Base-by-base conservation (phyloP, 2,329 filamentous ascomycete species). In the Parastagonospora avenae region DNA sequence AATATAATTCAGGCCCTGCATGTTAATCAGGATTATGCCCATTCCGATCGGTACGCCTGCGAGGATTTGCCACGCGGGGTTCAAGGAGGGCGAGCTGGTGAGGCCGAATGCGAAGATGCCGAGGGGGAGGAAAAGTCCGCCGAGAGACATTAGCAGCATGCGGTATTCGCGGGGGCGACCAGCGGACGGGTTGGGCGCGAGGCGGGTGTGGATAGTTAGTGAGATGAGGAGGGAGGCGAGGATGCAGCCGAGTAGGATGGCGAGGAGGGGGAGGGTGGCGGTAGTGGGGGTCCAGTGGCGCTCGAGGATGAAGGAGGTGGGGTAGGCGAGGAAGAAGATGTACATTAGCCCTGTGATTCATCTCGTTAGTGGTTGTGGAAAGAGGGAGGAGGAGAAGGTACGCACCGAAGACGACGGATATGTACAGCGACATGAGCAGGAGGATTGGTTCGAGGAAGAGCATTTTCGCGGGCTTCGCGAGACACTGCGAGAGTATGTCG, bases 51-150 rank as follows among this genome's bases (percentile, higher is more conserved):
- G 72, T 5, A 74, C 65, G 4, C 76, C 74, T 1, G 74, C 67
- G 2, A 78, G 51, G 19, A 78, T 73, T 51, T 78, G 76, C 1
- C 71, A 69, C 9, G 76, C 73, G 72, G 74, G 77, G 2, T 63
- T 68, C 39, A 76, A 78, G 50, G 73, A 73, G 8, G 68, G 71
- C 41, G 77, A 71, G 1, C 74, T 78, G 1, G 80, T 80, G 79
- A 77, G 80, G 2, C 74, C 77, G 54, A 81, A 81, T 78, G 77
- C 80, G 58, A 81, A 80, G 30, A 82, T 66, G 1, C 78, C 76
- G 8, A 71, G 67, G 3, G 77, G 74, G 8, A 80, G 70, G 19
- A 82, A 49, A 10, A 79, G 76, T 5, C 79, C 83, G 4, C 82
- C 84, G 11, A 79, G 57, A 57, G 85, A 83, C 63, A 79, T 74